phyloP scores from a whole-genome alignment of 495 filamentous ascomycete genomes.

The Annulohypoxylon stygium region DNA sequence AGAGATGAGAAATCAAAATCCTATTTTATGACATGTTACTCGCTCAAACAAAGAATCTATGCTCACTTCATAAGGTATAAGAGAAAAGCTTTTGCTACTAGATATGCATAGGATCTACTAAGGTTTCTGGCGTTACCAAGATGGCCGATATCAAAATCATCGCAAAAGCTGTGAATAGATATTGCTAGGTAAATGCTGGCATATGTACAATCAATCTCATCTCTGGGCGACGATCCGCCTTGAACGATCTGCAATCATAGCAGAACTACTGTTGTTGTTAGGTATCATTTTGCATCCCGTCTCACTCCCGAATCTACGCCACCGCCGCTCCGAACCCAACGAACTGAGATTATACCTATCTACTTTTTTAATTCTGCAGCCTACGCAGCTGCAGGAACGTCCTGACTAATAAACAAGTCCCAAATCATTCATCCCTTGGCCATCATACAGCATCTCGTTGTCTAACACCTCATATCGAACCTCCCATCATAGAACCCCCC shows the following conservation, averaged over 20 bases:
- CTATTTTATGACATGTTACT: neutral
- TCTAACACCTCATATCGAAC: neutral
- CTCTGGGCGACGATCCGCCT: constrained; percentile 25
- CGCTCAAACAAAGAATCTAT: no score
- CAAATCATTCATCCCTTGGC: neutral
- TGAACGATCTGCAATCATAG: constrained; percentile 11
- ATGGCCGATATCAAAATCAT: neutral
- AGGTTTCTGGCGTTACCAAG: neutral
- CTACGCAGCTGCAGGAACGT: constrained; percentile 1
- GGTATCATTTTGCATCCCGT: constrained; percentile 42
- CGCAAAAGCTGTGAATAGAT: constrained; percentile 1
- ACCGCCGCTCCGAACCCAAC: constrained; percentile 19
- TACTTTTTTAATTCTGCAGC: constrained; percentile 15
- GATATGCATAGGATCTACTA: no score
- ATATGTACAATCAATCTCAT: constrained; percentile 47
- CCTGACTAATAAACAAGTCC: constrained; percentile 6
- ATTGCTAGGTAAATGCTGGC: constrained; percentile 11
- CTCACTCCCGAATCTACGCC: constrained; percentile 32
- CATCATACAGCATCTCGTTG: neutral
- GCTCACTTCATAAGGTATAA: no score
- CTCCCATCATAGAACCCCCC: neutral
- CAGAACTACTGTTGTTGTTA: constrained; percentile 25
- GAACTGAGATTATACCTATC: constrained; percentile 29
- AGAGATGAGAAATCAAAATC: no score
- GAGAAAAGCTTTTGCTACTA: no score